Percentiles rank a stretch among this genome's conserved stretches.
These are phyloP conservation scores for Fagopyrum homotropicum DNA, from an alignment of 148 eudicot genomes.

Conservation along the genomic window DNA sequence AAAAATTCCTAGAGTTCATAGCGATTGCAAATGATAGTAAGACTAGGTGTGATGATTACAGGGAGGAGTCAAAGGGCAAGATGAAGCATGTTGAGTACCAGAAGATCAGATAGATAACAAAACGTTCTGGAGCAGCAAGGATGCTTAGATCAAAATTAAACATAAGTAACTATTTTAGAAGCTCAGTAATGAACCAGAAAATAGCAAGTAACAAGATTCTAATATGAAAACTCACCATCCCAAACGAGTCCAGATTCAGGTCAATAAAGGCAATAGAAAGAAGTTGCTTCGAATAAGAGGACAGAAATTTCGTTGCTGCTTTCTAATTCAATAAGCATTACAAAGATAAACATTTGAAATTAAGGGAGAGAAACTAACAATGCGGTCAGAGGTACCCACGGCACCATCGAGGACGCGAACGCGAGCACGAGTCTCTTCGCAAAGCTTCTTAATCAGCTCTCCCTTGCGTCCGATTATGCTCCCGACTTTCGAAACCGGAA, in stretches of 20 bases:
- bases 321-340: background rate
- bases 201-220: background rate
- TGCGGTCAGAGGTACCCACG: constrained; percentile 36
- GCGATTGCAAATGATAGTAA: background rate
- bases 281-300: background rate
- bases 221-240: background rate
- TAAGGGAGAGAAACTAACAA: constrained; percentile 24
- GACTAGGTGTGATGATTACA: background rate
- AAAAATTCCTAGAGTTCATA: background rate
- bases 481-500: constrained; percentile 55
- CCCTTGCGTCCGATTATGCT: constrained; percentile 64
- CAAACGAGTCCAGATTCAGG: background rate
- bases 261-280: background rate
- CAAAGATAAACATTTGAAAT: background rate
- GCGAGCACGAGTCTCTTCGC: constrained; percentile 52
- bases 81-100: background rate
- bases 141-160: background rate
- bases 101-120: background rate
- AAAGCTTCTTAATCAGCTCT: constrained; percentile 48
- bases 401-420: constrained; percentile 59
- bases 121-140: background rate
- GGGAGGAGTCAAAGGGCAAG: background rate
- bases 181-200: background rate
- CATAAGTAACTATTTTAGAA: background rate
- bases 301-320: background rate